phyloP scores from a whole-genome alignment of 345 rosid genomes.

The Erysimum cheiranthoides region DNA sequence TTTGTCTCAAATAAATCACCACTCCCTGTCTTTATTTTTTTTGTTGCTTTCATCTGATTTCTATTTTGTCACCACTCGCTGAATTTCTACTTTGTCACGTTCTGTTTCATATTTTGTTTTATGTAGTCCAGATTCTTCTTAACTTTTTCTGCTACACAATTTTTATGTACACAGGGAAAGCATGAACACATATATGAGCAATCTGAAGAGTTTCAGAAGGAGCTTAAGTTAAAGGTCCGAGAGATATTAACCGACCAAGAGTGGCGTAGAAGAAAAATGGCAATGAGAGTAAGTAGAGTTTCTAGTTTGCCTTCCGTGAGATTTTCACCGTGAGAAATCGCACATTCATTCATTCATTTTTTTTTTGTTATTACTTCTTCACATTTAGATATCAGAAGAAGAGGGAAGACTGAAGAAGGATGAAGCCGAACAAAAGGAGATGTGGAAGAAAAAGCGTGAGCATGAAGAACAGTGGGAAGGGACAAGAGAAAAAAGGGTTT shows the following conservation, averaged over 20 bases:
- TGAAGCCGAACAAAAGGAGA: constrained; percentile 95
- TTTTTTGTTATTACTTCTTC: constrained; percentile 32
- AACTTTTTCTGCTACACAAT: neutral
- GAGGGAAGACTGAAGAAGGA: constrained; percentile 98
- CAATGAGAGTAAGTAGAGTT: constrained; percentile 77
- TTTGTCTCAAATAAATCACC: neutral
- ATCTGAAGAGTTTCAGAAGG: constrained; percentile 79
- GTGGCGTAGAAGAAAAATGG: constrained; percentile 99
- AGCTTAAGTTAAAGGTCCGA: constrained; percentile 84
- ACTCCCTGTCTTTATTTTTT: constrained; percentile 17
- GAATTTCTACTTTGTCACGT: constrained; percentile 11
- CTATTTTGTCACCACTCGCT: constrained; percentile 11
- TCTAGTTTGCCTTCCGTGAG: constrained; percentile 25
- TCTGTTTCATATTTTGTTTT: neutral
- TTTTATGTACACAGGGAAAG: constrained; percentile 67
- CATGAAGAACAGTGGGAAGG: constrained; percentile 99
- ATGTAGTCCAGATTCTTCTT: constrained; percentile 1
- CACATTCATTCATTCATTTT: constrained; percentile 11
- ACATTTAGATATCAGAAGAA: constrained; percentile 88
- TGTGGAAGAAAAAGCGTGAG: constrained; percentile 97
- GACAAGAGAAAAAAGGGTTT: constrained; percentile 90
- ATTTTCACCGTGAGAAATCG: constrained; percentile 3
- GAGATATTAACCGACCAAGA: constrained; percentile 96
- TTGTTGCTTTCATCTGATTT: neutral
- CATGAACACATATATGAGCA: constrained; percentile 74